A percentile compares a stretch with the other conserved stretches of the same genome.
Evolutionary conservation across 345 rosid species (phyloP).

Genomic region (Salix caprea): DNA sequence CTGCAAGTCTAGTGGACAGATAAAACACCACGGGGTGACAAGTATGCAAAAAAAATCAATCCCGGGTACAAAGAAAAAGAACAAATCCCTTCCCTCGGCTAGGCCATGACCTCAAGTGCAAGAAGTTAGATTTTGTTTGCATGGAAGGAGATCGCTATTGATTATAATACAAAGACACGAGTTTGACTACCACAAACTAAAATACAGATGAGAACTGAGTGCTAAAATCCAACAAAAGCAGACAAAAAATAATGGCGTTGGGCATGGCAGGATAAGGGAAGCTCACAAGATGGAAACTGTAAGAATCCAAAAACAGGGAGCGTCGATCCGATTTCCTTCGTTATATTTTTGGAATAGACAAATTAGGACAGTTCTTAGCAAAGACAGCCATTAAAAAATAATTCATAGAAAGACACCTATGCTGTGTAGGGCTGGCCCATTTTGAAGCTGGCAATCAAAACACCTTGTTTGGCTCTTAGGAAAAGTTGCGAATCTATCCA

Average conservation of each 20-base stretch:
- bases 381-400: background rate
- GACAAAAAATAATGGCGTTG: background rate
- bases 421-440: constrained; percentile 5
- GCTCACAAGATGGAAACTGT: background rate
- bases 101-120: background rate
- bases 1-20: fast-evolving
- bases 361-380: background rate
- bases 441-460: constrained; percentile 8
- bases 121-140: background rate
- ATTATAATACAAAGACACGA: background rate
- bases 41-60: fast-evolving
- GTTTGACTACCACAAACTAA: background rate
- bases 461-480: background rate
- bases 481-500: background rate
- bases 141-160: too few species aligned
- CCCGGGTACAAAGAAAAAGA: too few species aligned
- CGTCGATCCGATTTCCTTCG: background rate
- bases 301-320: background rate
- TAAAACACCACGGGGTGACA: fast-evolving
- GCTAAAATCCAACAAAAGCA: background rate
- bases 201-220: background rate
- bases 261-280: background rate
- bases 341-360: background rate
- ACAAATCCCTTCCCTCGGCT: too few species aligned
- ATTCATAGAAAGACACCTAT: background rate